A percentile compares a stretch with the other conserved stretches of the same genome.
phyloP scores from a whole-genome alignment of 768 basidiomycete species.

The Mycena leptocephala region DNA sequence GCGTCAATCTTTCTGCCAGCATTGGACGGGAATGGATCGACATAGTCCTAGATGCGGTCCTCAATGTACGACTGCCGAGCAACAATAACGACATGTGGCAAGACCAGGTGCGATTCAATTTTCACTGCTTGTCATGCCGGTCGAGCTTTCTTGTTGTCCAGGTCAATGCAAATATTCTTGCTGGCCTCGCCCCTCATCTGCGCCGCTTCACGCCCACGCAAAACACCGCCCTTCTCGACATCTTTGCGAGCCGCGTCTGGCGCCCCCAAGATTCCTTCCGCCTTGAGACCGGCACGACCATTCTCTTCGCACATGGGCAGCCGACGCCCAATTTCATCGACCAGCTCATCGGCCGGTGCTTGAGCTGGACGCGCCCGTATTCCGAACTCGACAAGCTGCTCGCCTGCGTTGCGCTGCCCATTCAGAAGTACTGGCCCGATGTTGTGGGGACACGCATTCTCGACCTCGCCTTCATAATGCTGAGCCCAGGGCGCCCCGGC shows the following conservation, averaged over 20 bases:
- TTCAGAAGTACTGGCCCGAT: conserved; percentile 26
- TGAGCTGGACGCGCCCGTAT: conserved; percentile 28
- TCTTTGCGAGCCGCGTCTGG: conserved; percentile 22
- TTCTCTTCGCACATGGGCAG: conserved; percentile 25
- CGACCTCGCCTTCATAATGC: conserved; percentile 16
- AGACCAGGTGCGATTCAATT: conserved; percentile 24
- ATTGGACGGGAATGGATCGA: conserved; percentile 24
- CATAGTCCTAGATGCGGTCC: conserved; percentile 26
- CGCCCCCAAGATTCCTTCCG: conserved; percentile 2
- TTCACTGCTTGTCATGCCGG: background rate
- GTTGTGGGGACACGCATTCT: conserved; percentile 24
- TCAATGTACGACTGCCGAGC: conserved; percentile 22
- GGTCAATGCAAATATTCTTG: conserved; percentile 32
- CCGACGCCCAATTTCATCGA: conserved; percentile 21
- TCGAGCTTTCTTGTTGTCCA: background rate
- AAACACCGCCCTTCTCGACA: conserved; percentile 33
- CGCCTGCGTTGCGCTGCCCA: conserved; percentile 22
- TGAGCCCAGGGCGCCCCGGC: conserved; percentile 25
- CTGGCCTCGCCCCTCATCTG: conserved; percentile 32
- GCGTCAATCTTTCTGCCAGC: background rate
- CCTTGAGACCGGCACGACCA: conserved; percentile 13
- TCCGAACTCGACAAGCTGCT: conserved; percentile 20
- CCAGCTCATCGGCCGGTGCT: conserved; percentile 24
- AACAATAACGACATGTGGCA: conserved; percentile 21
- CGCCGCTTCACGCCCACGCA: conserved; percentile 26